Evolutionary conservation across 495 filamentous ascomycete genomes (phyloP).

Genomic region (Paragyromitra xinjiangensis): DNA sequence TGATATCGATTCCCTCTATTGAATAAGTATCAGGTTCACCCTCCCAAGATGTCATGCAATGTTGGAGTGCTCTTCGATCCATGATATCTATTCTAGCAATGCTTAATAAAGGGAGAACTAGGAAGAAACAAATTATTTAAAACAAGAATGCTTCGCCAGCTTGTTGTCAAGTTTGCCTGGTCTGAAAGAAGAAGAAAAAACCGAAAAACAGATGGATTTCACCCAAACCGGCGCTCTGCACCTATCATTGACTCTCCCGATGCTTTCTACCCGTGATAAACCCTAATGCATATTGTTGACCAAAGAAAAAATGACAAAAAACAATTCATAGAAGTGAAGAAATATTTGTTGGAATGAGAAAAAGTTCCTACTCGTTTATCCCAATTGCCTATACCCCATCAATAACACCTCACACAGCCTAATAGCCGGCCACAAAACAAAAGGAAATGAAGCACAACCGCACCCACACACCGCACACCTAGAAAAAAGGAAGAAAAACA

Average conservation of each 20-base stretch:
- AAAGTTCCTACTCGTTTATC: slow-evolving; percentile 43
- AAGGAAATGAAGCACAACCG: slow-evolving; percentile 26
- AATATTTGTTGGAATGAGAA: slow-evolving; percentile 29
- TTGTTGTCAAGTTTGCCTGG: background rate
- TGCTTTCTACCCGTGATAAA: slow-evolving; percentile 29
- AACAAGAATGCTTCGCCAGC: background rate
- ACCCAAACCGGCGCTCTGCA: background rate
- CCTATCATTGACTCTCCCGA: slow-evolving; percentile 31
- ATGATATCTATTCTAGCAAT: slow-evolving; percentile 16
- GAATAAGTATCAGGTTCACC: background rate
- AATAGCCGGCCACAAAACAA: slow-evolving; percentile 35
- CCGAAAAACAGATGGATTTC: slow-evolving; percentile 9
- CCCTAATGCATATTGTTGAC: slow-evolving; percentile 52
- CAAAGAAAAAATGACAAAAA: slow-evolving; percentile 43
- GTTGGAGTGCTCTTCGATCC: background rate
- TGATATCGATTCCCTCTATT: slow-evolving; percentile 8
- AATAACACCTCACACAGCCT: slow-evolving; percentile 38
- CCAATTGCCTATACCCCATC: slow-evolving; percentile 40
- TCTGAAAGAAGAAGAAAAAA: slow-evolving; percentile 8
- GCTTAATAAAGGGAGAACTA: slow-evolving; percentile 3
- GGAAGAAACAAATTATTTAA: background rate
- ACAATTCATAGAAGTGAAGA: slow-evolving; percentile 20
- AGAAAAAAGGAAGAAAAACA: slow-evolving; percentile 33
- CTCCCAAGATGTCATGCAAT: background rate
- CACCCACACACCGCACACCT: slow-evolving; percentile 5